Percentiles rank a stretch among this genome's conserved stretches.
Conservation (phyloP, 768 basidiomycete species). For the Boletus sp. region DNA sequence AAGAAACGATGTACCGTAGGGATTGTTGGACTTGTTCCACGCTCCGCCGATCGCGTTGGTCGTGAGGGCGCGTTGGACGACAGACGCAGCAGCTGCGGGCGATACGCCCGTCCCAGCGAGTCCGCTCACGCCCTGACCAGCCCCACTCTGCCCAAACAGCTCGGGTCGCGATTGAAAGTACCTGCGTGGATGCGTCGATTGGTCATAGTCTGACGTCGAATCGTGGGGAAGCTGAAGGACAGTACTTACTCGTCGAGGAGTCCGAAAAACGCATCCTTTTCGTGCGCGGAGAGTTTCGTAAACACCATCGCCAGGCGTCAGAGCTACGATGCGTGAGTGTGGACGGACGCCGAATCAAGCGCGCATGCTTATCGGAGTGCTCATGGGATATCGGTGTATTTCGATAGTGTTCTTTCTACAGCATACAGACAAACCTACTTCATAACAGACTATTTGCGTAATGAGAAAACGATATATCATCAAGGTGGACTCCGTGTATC, state of each 20-base stretch:
- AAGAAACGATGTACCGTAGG: slow-evolving; percentile 25
- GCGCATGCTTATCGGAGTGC: background rate
- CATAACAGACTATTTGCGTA: slow-evolving; percentile 25
- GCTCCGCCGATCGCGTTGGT: slow-evolving; percentile 29
- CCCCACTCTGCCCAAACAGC: slow-evolving; percentile 41
- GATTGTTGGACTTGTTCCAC: slow-evolving; percentile 31
- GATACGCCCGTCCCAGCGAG: slow-evolving; percentile 20
- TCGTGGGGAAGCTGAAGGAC: background rate
- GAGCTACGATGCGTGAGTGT: background rate
- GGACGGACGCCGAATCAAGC: background rate
- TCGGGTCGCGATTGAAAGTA: slow-evolving; percentile 76
- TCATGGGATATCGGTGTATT: slow-evolving; percentile 8
- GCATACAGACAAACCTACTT: slow-evolving; percentile 33
- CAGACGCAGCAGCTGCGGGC: slow-evolving; percentile 37
- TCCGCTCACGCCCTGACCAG: slow-evolving; percentile 13
- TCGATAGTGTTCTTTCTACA: slow-evolving; percentile 24
- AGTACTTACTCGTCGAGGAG: slow-evolving; percentile 72
- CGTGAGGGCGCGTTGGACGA: slow-evolving; percentile 45
- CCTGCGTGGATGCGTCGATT: slow-evolving; percentile 35
- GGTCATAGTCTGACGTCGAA: background rate
- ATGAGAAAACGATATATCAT: slow-evolving; percentile 16
- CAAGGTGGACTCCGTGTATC: slow-evolving; percentile 13
- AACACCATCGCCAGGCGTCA: slow-evolving; percentile 58
- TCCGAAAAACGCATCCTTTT: slow-evolving; percentile 81
- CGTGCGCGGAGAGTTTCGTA: slow-evolving; percentile 57